A percentile compares a stretch with the other conserved stretches of the same genome.
Evolutionary conservation across 805 yeast genomes (phyloP).

Genomic region (Naumovozyma castellii): DNA sequence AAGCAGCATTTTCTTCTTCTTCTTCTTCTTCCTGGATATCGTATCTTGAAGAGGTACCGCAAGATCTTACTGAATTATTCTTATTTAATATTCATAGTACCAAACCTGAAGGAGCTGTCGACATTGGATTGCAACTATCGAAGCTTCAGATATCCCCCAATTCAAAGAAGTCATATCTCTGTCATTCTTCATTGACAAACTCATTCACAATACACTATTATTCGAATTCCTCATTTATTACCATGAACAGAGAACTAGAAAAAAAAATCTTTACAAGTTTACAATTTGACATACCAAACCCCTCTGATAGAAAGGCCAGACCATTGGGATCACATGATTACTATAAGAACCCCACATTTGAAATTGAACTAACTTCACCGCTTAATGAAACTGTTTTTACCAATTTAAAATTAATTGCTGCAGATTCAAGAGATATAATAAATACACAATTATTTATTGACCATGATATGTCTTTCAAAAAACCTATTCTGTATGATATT

Average conservation of each 20-base stretch:
- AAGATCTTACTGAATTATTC: background rate
- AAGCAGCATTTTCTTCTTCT: background rate
- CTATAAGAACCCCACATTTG: conserved; percentile 20
- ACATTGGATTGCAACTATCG: conserved; percentile 34
- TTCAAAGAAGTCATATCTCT: conserved; percentile 7
- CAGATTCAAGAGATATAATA: conserved; percentile 5
- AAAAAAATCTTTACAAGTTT: background rate
- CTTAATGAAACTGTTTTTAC: conserved; percentile 6
- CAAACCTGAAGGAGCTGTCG: conserved; percentile 14
- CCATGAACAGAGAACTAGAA: conserved; percentile 3
- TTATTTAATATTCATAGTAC: too few relatives aligned
- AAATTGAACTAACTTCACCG: conserved; percentile 7
- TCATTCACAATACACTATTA: conserved; percentile 18
- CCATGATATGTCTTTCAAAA: conserved; percentile 13
- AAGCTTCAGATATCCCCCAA: conserved; percentile 14
- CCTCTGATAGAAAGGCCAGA: background rate
- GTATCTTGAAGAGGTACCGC: too few relatives aligned
- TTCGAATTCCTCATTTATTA: conserved; percentile 7
- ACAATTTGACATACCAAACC: background rate
- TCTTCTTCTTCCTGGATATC: too few relatives aligned
- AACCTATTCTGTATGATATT: conserved; percentile 16
- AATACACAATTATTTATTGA: conserved; percentile 18
- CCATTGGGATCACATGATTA: conserved; percentile 2
- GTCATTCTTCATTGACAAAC: conserved; percentile 18
- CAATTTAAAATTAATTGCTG: conserved; percentile 13